phyloP scores from a whole-genome alignment of 208 protist genomes.

The Novymonas esmeraldas region DNA sequence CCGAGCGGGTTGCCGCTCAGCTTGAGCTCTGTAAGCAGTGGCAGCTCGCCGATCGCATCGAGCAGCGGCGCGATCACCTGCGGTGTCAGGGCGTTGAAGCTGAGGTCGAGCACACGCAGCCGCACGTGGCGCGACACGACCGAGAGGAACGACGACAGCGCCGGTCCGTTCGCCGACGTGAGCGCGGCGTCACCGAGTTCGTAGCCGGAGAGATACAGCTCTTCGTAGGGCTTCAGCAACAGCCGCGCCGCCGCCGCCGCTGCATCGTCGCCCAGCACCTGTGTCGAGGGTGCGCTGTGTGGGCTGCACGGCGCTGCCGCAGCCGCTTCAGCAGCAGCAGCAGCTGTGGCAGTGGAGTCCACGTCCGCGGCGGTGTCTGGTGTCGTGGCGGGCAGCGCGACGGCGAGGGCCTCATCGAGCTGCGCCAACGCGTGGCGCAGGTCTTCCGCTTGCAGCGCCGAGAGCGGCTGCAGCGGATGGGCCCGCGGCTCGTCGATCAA shows the following conservation, averaged over 20 bases:
- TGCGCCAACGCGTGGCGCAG: not conserved
- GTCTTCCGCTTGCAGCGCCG: not conserved
- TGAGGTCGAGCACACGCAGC: conserved; percentile 51
- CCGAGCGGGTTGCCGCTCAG: conserved; percentile 68
- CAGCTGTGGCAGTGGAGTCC: not conserved
- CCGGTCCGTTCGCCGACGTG: not conserved
- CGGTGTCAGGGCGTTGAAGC: conserved; percentile 57
- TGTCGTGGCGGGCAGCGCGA: not conserved
- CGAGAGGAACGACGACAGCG: conserved; percentile 24
- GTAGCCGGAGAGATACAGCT: conserved; percentile 23
- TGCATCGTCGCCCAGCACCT: not conserved
- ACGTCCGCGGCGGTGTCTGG: not conserved
- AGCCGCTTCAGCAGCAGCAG: not conserved
- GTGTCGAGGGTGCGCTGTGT: not conserved
- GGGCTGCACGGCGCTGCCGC: no score
- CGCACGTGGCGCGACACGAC: conserved; percentile 34
- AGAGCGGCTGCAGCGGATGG: not conserved
- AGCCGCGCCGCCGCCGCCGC: not conserved
- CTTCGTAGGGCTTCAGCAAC: conserved; percentile 17
- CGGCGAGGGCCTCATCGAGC: not conserved
- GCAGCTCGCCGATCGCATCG: conserved; percentile 8
- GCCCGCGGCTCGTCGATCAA: not conserved
- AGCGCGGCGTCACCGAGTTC: conserved; percentile 22
- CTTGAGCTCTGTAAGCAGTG: conserved; percentile 44
- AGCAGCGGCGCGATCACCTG: conserved; percentile 36